These are phyloP conservation scores for Chaetomiaceae sp. DNA, from an alignment of 2,329 filamentous ascomycete genomes.

Conservation along the genomic window DNA sequence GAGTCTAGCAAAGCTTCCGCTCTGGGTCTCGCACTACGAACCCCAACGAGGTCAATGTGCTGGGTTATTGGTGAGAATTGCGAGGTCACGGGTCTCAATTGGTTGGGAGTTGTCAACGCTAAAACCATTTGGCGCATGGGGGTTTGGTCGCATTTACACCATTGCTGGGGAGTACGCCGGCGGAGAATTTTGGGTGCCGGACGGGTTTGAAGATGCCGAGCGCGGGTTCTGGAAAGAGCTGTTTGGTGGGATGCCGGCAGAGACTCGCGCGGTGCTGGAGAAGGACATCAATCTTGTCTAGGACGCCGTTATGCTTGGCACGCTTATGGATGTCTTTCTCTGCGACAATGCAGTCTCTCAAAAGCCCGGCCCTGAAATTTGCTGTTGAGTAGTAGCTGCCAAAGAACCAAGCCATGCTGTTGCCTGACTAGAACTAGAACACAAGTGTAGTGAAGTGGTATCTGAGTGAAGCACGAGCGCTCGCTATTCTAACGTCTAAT, in stretches of 20 bases:
- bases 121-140: slow-evolving; percentile 10
- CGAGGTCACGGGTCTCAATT: slow-evolving; percentile 11
- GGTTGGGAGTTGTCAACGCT: slow-evolving; percentile 12
- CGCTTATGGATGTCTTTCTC: slow-evolving; percentile 28
- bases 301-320: slow-evolving; percentile 30
- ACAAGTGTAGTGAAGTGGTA: background rate
- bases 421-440: too few relatives aligned
- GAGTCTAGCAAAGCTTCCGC: slow-evolving; percentile 6
- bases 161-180: slow-evolving; percentile 15
- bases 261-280: slow-evolving; percentile 30
- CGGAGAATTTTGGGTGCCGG: slow-evolving; percentile 18
- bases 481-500: too few relatives aligned
- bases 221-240: slow-evolving; percentile 13
- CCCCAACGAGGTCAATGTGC: slow-evolving; percentile 16
- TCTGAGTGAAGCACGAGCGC: background rate
- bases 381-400: too few relatives aligned
- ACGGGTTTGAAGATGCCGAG: slow-evolving; percentile 15
- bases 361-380: too few relatives aligned
- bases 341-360: slow-evolving; percentile 29
- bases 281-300: slow-evolving; percentile 32
- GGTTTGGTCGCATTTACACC: slow-evolving; percentile 15
- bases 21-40: slow-evolving; percentile 18
- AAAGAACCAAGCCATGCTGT: too few relatives aligned
- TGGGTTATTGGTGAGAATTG: slow-evolving; percentile 12
- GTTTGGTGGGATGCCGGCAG: slow-evolving; percentile 24